Base-by-base conservation (phyloP, 1,284 basidiomycete genomes). In the Apiotrichum akiyoshidainum region DNA sequence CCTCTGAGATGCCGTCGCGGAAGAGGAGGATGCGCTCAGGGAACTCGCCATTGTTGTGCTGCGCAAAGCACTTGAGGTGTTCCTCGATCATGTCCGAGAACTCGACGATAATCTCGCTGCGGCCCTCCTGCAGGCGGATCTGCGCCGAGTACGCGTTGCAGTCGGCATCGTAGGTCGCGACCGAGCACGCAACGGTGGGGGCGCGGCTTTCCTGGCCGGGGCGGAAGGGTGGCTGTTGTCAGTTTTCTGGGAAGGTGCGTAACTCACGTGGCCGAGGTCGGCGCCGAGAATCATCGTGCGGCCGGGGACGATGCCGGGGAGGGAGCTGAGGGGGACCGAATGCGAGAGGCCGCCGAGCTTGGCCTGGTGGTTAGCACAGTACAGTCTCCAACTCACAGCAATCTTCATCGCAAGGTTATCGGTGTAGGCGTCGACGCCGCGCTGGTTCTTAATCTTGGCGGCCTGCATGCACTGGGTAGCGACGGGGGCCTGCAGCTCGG, bases 311-410 rank as follows among this genome's bases (percentile, higher is more conserved):
- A 67, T 40, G 21, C 55, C 44, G 12, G 64, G 63, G 34, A 64
- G 16, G 17, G 62, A 3, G 33, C 48, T 33, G 56, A 52, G 39
- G 3, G 59, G 62, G 16, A 79, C 66, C 33, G 67, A 63, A 60
- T 78, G 78, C 37, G 80, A 82, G 49, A 77, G 62, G 42, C 81
- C 81, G n/a, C 78, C 77, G 39, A 82, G 75, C 76, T 82, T 82
- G 57, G 73, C 70, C 65, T 80, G 71, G 35, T 70, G 39, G 12
- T 44, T 46, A n/a, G 41, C 54, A 2, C 16, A 14, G 6, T 16
- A 34, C 31, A 33, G 26, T 2, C 17, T 8, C 33, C 5, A 8
- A 47, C 46, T 33, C 19, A 47, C 46, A 11, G 46, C 46, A 59
- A 78, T 64, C 64, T 79, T 79, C 75, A 79, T 75, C 9, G 64